These are phyloP conservation scores for Tricholoma sp. DNA, from an alignment of 768 basidiomycete species.

Conservation along the genomic window DNA sequence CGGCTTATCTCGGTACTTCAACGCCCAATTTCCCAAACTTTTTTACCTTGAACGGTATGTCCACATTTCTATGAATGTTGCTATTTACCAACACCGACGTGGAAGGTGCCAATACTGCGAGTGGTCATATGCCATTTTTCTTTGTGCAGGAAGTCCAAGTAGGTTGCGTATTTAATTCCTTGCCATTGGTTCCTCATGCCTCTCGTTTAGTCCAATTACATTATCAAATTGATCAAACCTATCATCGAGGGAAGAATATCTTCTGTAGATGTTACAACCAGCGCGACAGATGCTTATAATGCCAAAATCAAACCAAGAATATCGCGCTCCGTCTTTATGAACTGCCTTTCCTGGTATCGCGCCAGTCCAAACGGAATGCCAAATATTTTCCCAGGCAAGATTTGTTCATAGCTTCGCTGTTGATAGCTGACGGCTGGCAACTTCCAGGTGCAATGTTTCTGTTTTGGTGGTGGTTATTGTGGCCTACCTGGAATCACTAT, in stretches of 20 bases:
- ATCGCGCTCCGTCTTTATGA: slow-evolving; percentile 19
- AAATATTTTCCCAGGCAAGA: slow-evolving; percentile 34
- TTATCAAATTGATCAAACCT: slow-evolving; percentile 21
- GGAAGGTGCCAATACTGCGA: slow-evolving; percentile 39
- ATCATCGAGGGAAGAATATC: slow-evolving; percentile 13
- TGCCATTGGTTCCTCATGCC: neutral
- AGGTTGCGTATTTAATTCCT: neutral
- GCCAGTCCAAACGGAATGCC: slow-evolving; percentile 30
- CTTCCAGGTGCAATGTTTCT: neutral
- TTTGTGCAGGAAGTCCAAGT: slow-evolving; percentile 40
- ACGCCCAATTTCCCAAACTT: slow-evolving; percentile 45
- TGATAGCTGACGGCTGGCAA: neutral
- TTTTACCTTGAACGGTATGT: slow-evolving; percentile 33
- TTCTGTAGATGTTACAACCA: slow-evolving; percentile 13
- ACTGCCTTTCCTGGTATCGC: slow-evolving; percentile 39
- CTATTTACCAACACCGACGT: neutral
- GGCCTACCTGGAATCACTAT: neutral
- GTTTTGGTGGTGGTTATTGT: neutral
- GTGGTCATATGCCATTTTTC: slow-evolving; percentile 41
- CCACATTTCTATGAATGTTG: neutral
- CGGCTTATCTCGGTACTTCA: slow-evolving; percentile 39
- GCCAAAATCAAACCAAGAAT: slow-evolving; percentile 16
- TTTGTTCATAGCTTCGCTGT: neutral
- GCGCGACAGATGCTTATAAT: slow-evolving; percentile 20
- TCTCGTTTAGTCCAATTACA: slow-evolving; percentile 33